Percentiles rank a stretch among this genome's conserved stretches.
Conservation (phyloP, 2,329 filamentous ascomycete genomes). For the Pseudogymnoascus sp. region DNA sequence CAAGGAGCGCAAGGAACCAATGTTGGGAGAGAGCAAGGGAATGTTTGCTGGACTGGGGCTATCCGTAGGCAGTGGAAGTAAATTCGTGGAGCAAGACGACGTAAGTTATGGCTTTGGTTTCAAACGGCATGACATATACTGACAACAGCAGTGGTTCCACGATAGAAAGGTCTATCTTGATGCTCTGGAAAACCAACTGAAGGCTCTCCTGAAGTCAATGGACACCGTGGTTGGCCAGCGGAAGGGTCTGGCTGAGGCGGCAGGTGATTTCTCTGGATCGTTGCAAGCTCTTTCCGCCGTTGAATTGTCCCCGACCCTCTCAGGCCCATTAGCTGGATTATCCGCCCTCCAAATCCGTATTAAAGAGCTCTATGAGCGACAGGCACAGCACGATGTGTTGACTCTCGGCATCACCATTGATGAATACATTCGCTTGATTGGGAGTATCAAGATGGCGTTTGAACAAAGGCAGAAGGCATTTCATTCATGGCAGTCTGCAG, state of each 20-base stretch:
- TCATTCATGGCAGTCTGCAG: constrained; percentile 86
- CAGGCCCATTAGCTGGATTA: constrained; percentile 80
- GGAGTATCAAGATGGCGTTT: constrained; percentile 90
- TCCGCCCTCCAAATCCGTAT: constrained; percentile 93
- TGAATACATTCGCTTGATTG: constrained; percentile 94
- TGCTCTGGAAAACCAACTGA: constrained; percentile 84
- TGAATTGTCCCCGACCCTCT: constrained; percentile 82
- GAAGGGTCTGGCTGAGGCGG: constrained; percentile 88
- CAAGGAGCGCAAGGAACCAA: constrained; percentile 84
- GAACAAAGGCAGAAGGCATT: constrained; percentile 90
- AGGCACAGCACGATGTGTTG: constrained; percentile 92
- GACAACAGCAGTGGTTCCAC: constrained; percentile 74
- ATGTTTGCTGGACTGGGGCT: constrained; percentile 81
- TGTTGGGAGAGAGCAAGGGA: constrained; percentile 84
- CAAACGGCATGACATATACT: constrained; percentile 15
- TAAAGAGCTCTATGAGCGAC: constrained; percentile 88
- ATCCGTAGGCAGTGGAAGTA: constrained; percentile 66
- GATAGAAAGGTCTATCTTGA: constrained; percentile 93
- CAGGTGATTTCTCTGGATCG: constrained; percentile 85
- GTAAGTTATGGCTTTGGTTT: constrained; percentile 40
- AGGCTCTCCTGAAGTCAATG: constrained; percentile 84
- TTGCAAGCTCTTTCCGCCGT: constrained; percentile 89
- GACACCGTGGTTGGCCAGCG: constrained; percentile 87
- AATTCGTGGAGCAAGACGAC: constrained; percentile 97
- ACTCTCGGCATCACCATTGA: constrained; percentile 97